These are phyloP conservation scores for Neoboletus subvelutipes DNA, from an alignment of 768 basidiomycete species.

Conservation along the genomic window DNA sequence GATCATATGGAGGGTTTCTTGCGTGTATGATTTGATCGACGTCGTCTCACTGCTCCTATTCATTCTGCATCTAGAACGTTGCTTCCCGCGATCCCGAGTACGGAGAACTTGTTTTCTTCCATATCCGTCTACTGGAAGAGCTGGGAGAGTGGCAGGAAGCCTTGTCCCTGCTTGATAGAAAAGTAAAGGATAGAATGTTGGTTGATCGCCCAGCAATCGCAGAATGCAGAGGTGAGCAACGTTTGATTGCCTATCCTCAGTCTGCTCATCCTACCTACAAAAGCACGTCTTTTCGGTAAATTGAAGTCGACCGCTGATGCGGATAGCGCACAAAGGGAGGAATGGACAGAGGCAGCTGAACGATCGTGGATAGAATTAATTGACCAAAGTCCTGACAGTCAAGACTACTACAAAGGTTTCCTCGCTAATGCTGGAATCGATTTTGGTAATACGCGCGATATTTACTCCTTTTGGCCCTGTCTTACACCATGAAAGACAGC, in stretches of 20 bases:
- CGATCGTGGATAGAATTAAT: slow-evolving; percentile 80
- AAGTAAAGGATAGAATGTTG: slow-evolving; percentile 61
- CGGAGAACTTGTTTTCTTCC: slow-evolving; percentile 79
- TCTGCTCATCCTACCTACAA: slow-evolving; percentile 11
- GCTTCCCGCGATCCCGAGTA: slow-evolving; percentile 79
- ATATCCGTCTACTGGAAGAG: slow-evolving; percentile 72
- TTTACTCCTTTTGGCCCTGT: background rate
- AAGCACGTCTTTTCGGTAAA: slow-evolving; percentile 81
- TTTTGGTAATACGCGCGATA: slow-evolving; percentile 47
- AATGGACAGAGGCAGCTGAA: slow-evolving; percentile 65
- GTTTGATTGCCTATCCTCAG: background rate
- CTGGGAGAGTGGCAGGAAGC: slow-evolving; percentile 61
- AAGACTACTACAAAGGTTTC: slow-evolving; percentile 77
- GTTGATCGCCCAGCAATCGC: slow-evolving; percentile 70
- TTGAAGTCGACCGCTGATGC: slow-evolving; percentile 28
- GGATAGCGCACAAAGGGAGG: slow-evolving; percentile 19
- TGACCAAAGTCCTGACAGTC: slow-evolving; percentile 81
- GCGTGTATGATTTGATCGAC: slow-evolving; percentile 47
- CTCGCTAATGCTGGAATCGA: slow-evolving; percentile 64
- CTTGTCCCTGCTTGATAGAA: slow-evolving; percentile 59
- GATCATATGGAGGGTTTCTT: slow-evolving; percentile 69
- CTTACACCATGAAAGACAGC: slow-evolving; percentile 33
- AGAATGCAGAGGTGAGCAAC: slow-evolving; percentile 59
- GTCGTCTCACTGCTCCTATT: slow-evolving; percentile 4
- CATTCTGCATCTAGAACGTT: slow-evolving; percentile 52